Base-by-base conservation (phyloP, 176 grass and related monocot species). In the Zoysia japonica region DNA sequence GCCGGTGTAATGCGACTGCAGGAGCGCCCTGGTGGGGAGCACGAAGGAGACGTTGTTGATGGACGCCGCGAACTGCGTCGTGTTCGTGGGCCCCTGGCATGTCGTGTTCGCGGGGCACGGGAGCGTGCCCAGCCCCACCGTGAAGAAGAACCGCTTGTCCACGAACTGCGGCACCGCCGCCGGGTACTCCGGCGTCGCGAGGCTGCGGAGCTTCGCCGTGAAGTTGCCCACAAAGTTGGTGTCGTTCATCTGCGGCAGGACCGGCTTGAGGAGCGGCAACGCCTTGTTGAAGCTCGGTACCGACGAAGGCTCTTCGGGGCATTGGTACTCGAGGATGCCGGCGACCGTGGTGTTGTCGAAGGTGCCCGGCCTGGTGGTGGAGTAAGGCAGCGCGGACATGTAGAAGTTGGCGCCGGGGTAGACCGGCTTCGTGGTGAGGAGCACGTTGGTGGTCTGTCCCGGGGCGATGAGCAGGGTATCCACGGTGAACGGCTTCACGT, bases 21-120 rank as follows among this genome's bases (percentile, higher is more conserved):
- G 85, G n/a, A 93, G 82, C 47, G 91, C 85, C 15, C 42, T 88
- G 5, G 65, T 63, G 0, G 90, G 90, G 70, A 92, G 80, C 49
- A 78, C 76, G 90, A 92, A 92, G 65, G 86, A 88, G 54, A 88
- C 83, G 76, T 92, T 92, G 83, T 83, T 92, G 6, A 92, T 51
- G 70, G 74, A 64, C 44, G 83, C 90, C 43, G 83, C 83, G 75
- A 92, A 85, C 65, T 19, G 62, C 70, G 6, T 19, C 2, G 5
- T 15, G 51, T 52, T 17, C 66, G 77, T 89, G 13, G 82, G 83
- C 0, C 83, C 83, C 69, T 85, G 84, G 80, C 88, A 90, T 0
- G 88, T 90, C 28, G 8, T 11, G 81, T 89, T 90, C n/a, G 17
- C 61, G 0, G 91, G 74, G 81, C 91, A 93, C 3, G 91, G 85